phyloP scores from a whole-genome alignment of 2,329 filamentous ascomycete genomes.

The Sphaerulina musiva region DNA sequence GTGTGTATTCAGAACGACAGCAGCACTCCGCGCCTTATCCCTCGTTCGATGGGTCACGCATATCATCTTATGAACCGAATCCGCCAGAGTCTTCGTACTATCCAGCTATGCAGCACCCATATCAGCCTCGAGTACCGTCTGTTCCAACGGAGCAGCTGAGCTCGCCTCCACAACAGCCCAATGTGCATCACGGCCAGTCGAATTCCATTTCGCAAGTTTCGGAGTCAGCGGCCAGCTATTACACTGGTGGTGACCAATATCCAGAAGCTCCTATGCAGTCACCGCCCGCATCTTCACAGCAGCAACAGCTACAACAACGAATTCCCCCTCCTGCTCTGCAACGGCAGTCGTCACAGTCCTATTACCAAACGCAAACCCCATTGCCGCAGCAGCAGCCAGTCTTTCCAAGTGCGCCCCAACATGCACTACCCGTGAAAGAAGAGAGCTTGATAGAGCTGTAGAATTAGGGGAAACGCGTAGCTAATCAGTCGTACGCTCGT shows the following conservation, averaged over 20 bases:
- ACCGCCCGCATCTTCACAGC: conserved; percentile 17
- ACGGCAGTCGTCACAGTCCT: conserved; percentile 20
- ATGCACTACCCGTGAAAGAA: conserved; percentile 30
- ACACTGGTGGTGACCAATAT: conserved; percentile 14
- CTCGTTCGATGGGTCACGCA: conserved; percentile 26
- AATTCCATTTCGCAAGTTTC: conserved; percentile 32
- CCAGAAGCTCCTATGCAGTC: conserved; percentile 13
- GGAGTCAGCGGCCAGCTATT: conserved; percentile 25
- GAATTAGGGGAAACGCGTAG: neutral
- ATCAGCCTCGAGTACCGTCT: conserved; percentile 26
- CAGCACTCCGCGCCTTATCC: conserved; percentile 34
- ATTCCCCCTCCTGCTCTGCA: conserved; percentile 10
- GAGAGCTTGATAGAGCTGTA: conserved; percentile 32
- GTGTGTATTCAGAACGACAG: conserved; percentile 38
- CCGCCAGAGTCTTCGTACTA: conserved; percentile 31
- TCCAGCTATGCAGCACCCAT: conserved; percentile 26
- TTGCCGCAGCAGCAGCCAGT: conserved; percentile 24
- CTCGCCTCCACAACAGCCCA: conserved; percentile 10
- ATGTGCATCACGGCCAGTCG: conserved; percentile 28
- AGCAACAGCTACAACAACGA: neutral
- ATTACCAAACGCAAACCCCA: conserved; percentile 16
- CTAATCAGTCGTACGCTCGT: no score
- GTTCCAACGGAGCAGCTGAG: conserved; percentile 27
- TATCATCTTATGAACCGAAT: conserved; percentile 20
- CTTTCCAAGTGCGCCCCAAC: conserved; percentile 32